phyloP scores from a whole-genome alignment of 148 eudicot species.

The Salicornia ramosissima region DNA sequence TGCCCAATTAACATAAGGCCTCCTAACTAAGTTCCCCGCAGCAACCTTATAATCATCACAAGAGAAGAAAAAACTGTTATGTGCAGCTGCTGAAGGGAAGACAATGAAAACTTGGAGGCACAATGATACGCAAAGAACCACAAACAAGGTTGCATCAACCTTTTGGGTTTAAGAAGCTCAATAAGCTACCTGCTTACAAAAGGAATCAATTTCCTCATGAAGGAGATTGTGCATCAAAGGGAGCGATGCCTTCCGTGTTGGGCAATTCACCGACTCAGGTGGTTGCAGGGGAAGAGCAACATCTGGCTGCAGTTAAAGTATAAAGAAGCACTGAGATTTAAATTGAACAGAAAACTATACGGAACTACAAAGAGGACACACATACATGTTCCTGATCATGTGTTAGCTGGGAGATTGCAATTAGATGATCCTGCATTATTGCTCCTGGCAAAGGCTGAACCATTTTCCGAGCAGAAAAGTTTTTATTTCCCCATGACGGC shows the following conservation, averaged over 20 bases:
- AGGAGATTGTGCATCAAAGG: constrained; percentile 64
- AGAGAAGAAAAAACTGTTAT: constrained; percentile 12
- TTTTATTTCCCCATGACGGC: constrained; percentile 91
- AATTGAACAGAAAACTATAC: constrained; percentile 13
- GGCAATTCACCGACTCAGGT: constrained; percentile 54
- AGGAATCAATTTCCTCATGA: constrained; percentile 89
- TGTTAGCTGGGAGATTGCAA: constrained; percentile 84
- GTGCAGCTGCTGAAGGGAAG: constrained; percentile 1
- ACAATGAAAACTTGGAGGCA: not conserved
- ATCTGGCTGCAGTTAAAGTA: constrained; percentile 69
- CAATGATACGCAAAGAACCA: constrained; percentile 7
- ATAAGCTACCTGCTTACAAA: constrained; percentile 75
- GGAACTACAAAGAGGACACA: constrained; percentile 1
- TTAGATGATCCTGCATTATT: constrained; percentile 78
- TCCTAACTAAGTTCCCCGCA: constrained; percentile 69
- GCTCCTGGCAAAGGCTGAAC: constrained; percentile 80
- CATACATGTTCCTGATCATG: constrained; percentile 97
- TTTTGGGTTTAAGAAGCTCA: constrained; percentile 1
- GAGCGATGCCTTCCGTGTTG: constrained; percentile 52
- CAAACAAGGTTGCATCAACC: not conserved
- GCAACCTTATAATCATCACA: constrained; percentile 56
- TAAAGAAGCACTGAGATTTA: constrained; percentile 6
- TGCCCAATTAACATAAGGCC: constrained; percentile 94
- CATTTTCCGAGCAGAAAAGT: constrained; percentile 56
- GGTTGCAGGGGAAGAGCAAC: constrained; percentile 77